Evolutionary conservation across 2,329 filamentous ascomycete genomes (phyloP).

Genomic region (Chaetomium sp.): DNA sequence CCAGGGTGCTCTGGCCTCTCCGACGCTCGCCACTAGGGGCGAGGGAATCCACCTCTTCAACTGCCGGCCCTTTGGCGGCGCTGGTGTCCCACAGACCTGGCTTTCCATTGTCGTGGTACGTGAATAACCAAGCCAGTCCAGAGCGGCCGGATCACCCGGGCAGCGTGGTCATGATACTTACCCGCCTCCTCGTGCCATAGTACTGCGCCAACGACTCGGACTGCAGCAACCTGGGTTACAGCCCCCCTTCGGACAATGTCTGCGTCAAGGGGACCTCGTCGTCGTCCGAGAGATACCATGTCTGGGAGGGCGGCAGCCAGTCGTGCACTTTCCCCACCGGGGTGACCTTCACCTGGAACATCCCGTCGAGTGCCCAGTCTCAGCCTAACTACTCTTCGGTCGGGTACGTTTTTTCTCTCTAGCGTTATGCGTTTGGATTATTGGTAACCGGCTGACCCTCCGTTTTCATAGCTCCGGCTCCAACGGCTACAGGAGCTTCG

Average conservation of each 20-base stretch:
- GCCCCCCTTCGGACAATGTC: constrained; percentile 8
- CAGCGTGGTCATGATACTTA: background rate
- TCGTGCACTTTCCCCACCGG: constrained; percentile 31
- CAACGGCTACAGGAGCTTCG: constrained; percentile 16
- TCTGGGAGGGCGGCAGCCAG: constrained; percentile 29
- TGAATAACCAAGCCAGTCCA: background rate
- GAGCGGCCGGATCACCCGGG: background rate
- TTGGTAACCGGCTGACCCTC: background rate
- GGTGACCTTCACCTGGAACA: constrained; percentile 31
- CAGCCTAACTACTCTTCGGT: constrained; percentile 22
- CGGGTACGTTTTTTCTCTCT: constrained; percentile 20
- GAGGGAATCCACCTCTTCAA: constrained; percentile 32
- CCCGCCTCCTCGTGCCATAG: constrained; percentile 7
- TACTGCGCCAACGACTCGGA: constrained; percentile 34
- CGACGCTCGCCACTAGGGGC: constrained; percentile 22
- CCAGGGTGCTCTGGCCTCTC: constrained; percentile 8
- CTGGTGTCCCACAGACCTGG: constrained; percentile 21
- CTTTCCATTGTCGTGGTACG: constrained; percentile 20
- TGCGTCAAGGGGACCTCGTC: constrained; percentile 15
- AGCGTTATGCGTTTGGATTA: background rate
- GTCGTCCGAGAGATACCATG: constrained; percentile 4
- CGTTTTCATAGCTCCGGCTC: constrained; percentile 11
- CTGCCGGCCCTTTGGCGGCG: constrained; percentile 23
- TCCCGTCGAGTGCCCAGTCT: constrained; percentile 25
- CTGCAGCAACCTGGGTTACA: constrained; percentile 26